Evolutionary conservation across 2,329 filamentous ascomycete species (phyloP).

Genomic region (Aspergillus awamori): DNA sequence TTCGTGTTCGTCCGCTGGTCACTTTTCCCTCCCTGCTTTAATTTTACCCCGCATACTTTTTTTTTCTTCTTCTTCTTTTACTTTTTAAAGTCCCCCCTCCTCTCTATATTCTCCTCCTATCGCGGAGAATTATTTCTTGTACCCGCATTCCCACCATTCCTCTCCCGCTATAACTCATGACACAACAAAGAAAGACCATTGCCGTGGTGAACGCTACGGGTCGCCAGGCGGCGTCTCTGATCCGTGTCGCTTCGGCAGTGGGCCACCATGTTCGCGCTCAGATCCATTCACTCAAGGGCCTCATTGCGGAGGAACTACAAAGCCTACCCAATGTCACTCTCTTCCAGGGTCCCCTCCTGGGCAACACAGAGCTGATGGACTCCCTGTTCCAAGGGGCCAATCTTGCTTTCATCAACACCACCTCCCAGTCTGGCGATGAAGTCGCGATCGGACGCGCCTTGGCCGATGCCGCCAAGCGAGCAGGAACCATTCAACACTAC

Average conservation of each 20-base stretch:
- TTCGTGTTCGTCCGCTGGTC: conserved; percentile 12
- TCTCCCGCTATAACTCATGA: conserved; percentile 31
- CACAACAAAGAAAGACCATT: conserved; percentile 70
- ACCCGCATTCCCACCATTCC: conserved; percentile 4
- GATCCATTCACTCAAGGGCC: conserved; percentile 80
- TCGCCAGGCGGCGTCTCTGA: conserved; percentile 91
- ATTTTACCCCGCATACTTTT: conserved; percentile 23
- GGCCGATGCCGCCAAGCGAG: conserved; percentile 84
- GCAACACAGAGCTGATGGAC: conserved; percentile 72
- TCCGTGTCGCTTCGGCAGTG: conserved; percentile 88
- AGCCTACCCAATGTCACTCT: conserved; percentile 79
- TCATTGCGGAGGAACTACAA: conserved; percentile 84
- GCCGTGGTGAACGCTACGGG: conserved; percentile 95
- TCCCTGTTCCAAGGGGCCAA: conserved; percentile 82
- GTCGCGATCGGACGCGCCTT: conserved; percentile 83
- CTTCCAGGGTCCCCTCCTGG: conserved; percentile 66
- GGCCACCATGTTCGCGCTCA: conserved; percentile 93
- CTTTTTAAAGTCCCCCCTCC: conserved; percentile 5
- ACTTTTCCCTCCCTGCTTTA: conserved; percentile 14
- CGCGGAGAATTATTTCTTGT: conserved; percentile 9
- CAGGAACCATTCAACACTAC: conserved; percentile 78
- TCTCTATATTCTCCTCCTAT: background rate
- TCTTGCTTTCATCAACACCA: conserved; percentile 96
- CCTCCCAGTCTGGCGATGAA: conserved; percentile 88
- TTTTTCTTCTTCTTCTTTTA: conserved; percentile 9